Percentiles rank a stretch among this genome's conserved stretches.
Conservation (phyloP, 2,329 filamentous ascomycete genomes). For the Aspergillus fumigatus region DNA sequence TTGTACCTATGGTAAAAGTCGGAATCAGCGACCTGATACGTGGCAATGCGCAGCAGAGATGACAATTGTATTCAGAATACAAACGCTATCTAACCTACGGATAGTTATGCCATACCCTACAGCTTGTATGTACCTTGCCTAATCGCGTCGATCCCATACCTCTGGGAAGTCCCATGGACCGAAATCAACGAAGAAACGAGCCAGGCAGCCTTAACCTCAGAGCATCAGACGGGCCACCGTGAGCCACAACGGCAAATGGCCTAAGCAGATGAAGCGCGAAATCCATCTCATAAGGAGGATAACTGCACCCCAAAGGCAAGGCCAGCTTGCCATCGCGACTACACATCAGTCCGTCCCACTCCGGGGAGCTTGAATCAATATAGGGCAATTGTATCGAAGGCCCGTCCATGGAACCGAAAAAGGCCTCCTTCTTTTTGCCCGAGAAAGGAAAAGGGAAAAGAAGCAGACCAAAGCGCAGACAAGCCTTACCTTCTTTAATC, state of each 20-base stretch:
- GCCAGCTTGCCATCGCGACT: conserved; percentile 2
- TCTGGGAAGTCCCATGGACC: conserved; percentile 14
- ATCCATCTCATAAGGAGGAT: conserved; percentile 37
- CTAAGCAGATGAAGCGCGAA: conserved; percentile 17
- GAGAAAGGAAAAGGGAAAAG: not conserved
- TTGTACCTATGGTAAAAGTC: conserved; percentile 29
- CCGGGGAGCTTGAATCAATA: conserved; percentile 28
- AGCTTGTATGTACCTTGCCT: conserved; percentile 31
- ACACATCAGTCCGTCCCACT: not conserved
- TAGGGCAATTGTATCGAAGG: conserved; percentile 59
- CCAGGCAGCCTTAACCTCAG: conserved; percentile 15
- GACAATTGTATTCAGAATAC: not conserved
- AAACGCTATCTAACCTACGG: not conserved
- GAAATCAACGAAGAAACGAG: conserved; percentile 20
- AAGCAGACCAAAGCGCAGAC: not conserved
- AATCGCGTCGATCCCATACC: conserved; percentile 30
- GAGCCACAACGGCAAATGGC: conserved; percentile 1
- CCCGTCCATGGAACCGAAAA: conserved; percentile 45
- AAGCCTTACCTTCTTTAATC: conserved; percentile 35
- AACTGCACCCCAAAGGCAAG: conserved; percentile 16
- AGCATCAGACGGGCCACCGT: conserved; percentile 9
- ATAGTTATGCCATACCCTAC: not conserved
- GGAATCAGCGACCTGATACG: not conserved
- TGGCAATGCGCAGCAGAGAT: not conserved
- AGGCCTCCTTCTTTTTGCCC: conserved; percentile 56